These are phyloP conservation scores for Monotropa hypopitys DNA, from an alignment of 179 eudicot species.

Conservation along the genomic window DNA sequence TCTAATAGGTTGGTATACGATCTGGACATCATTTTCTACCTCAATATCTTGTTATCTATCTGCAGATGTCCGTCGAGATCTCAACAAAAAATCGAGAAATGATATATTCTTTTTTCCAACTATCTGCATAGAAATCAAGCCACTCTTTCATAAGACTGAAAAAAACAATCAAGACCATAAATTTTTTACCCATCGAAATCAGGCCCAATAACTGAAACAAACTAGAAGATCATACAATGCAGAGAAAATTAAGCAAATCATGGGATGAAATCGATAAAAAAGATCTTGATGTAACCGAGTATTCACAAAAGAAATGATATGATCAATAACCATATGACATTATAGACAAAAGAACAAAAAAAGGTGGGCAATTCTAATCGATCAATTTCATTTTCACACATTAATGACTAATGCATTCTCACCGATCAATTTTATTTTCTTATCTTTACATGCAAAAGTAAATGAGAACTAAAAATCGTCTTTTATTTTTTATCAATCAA, in stretches of 20 bases:
- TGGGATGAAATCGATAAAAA: background rate
- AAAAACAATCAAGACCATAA: background rate
- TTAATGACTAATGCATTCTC: no score
- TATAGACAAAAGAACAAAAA: background rate
- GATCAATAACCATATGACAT: slow-evolving; percentile 3
- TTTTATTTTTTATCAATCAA: no score
- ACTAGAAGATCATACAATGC: background rate
- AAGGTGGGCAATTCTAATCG: background rate
- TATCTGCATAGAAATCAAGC: slow-evolving; percentile 6
- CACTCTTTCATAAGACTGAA: background rate
- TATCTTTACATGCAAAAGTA: no score
- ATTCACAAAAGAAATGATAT: background rate
- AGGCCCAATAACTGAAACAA: background rate
- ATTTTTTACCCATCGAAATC: background rate
- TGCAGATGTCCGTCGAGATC: background rate
- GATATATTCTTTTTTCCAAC: background rate
- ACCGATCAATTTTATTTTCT: no score
- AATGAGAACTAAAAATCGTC: no score
- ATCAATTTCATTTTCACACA: background rate
- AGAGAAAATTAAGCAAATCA: slow-evolving; percentile 1
- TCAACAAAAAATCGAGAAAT: slow-evolving; percentile 12
- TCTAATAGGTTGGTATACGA: slow-evolving; percentile 84
- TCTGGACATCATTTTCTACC: slow-evolving; percentile 54
- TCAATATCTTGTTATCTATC: background rate
- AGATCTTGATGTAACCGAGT: background rate